These are phyloP conservation scores for Mycena alexandri DNA, from an alignment of 768 basidiomycete genomes.

Conservation along the genomic window DNA sequence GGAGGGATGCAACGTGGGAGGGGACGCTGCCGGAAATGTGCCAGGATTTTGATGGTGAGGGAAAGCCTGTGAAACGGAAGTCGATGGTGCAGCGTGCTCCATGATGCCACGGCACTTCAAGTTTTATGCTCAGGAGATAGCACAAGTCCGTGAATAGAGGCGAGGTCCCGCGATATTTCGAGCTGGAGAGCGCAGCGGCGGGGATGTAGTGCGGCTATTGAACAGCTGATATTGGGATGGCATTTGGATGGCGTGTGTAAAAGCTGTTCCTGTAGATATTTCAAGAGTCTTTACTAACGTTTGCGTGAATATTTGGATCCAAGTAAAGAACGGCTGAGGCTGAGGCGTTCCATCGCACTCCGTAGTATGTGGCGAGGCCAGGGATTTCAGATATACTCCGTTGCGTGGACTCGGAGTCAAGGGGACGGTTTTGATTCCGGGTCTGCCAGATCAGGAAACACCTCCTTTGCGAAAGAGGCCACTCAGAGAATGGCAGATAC, in stretches of 20 bases:
- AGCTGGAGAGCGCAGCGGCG: background rate
- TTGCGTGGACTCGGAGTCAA: too few species aligned
- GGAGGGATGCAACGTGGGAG: background rate
- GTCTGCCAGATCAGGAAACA: too few species aligned
- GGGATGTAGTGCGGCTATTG: background rate
- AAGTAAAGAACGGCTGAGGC: constrained; percentile 2
- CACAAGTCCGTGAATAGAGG: too few species aligned
- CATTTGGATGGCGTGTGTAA: background rate
- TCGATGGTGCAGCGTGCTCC: background rate
- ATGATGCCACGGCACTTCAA: too few species aligned
- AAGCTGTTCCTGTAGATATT: background rate
- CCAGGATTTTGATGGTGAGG: background rate
- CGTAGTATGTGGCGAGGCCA: too few species aligned
- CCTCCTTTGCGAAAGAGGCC: too few species aligned
- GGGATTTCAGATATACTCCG: too few species aligned
- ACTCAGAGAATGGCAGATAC: too few species aligned
- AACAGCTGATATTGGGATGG: too few species aligned
- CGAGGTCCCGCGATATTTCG: background rate
- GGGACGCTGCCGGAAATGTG: background rate
- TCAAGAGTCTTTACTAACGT: too few species aligned
- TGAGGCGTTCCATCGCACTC: background rate
- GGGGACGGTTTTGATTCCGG: too few species aligned
- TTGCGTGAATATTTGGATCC: background rate
- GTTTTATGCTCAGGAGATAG: too few species aligned
- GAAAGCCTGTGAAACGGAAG: background rate